Evolutionary conservation across 306 rosid species (phyloP).

Genomic region (Cicer yamashitae): DNA sequence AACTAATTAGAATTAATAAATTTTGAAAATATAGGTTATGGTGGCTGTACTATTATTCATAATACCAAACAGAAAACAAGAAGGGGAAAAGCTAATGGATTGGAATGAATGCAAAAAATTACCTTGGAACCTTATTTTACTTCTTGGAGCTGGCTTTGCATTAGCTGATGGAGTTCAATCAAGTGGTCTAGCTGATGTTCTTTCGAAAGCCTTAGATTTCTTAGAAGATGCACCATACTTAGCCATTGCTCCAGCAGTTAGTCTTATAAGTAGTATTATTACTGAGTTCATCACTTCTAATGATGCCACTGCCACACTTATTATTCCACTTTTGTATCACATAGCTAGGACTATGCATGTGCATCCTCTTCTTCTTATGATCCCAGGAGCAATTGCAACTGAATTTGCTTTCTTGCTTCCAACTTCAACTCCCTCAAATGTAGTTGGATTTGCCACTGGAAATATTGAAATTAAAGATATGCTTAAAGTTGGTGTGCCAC

Average conservation of each 20-base stretch:
- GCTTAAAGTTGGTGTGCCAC: slow-evolving; percentile 71
- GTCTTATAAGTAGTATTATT: slow-evolving; percentile 66
- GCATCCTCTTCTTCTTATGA: slow-evolving; percentile 75
- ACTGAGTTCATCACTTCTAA: slow-evolving; percentile 79
- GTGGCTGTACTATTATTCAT: slow-evolving; percentile 77
- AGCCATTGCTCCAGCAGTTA: slow-evolving; percentile 73
- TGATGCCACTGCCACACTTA: slow-evolving; percentile 77
- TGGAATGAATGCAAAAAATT: slow-evolving; percentile 91
- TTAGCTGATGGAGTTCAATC: slow-evolving; percentile 78
- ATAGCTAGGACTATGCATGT: slow-evolving; percentile 69
- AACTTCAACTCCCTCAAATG: slow-evolving; percentile 76
- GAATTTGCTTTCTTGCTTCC: slow-evolving; percentile 81
- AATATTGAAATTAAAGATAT: slow-evolving; percentile 66
- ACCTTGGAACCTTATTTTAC: slow-evolving; percentile 78
- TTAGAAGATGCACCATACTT: slow-evolving; percentile 65
- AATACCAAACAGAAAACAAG: slow-evolving; percentile 72
- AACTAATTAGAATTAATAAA: neutral
- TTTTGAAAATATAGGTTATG: slow-evolving; percentile 57
- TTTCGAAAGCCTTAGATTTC: slow-evolving; percentile 61
- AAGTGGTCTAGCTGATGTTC: slow-evolving; percentile 68
- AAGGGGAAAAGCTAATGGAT: slow-evolving; percentile 83
- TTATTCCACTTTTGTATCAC: slow-evolving; percentile 66
- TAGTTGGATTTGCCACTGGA: slow-evolving; percentile 79
- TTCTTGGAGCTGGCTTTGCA: slow-evolving; percentile 87
- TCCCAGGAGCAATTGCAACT: slow-evolving; percentile 79